Percentiles rank a stretch among this genome's conserved stretches.
Evolutionary conservation across 2,329 filamentous ascomycete genomes (phyloP).

Genomic region (Aspergillus puulaauensis): DNA sequence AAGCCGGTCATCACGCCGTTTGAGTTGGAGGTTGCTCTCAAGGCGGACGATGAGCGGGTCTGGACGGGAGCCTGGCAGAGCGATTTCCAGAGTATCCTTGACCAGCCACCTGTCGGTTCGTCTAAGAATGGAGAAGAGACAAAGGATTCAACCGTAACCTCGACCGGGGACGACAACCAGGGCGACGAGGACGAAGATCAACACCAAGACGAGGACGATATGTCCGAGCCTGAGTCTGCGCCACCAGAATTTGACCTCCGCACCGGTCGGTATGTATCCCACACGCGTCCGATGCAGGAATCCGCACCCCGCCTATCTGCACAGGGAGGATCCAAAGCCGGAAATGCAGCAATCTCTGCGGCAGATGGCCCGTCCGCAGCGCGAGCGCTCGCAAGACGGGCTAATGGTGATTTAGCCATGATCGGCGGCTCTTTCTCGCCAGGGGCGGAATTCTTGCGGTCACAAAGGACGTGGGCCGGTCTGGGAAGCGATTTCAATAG

Average conservation of each 20-base stretch:
- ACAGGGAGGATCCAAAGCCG: conserved; percentile 17
- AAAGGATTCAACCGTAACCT: conserved; percentile 25
- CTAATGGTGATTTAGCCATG: conserved; percentile 70
- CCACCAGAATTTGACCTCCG: conserved; percentile 90
- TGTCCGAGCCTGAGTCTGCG: conserved; percentile 67
- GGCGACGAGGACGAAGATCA: too few species aligned
- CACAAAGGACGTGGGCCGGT: conserved; percentile 85
- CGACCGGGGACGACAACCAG: not conserved
- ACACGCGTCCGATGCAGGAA: conserved; percentile 57
- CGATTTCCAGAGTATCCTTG: conserved; percentile 72
- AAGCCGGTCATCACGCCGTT: conserved; percentile 92
- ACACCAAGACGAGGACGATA: conserved; percentile 52
- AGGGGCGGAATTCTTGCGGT: conserved; percentile 81
- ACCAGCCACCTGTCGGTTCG: conserved; percentile 22
- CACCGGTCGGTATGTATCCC: conserved; percentile 78
- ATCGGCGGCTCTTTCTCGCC: conserved; percentile 88
- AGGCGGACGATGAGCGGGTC: conserved; percentile 70
- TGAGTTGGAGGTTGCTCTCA: conserved; percentile 77
- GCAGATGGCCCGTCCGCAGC: conserved; percentile 28
- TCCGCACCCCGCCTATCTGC: conserved; percentile 31
- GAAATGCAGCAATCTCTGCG: conserved; percentile 11
- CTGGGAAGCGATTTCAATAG: conserved; percentile 76
- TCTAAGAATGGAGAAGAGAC: conserved; percentile 22
- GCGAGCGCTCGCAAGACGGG: conserved; percentile 61
- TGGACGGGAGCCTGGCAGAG: conserved; percentile 91